phyloP scores from a whole-genome alignment of 1,284 basidiomycete species.

The Megacollybia platyphylla region DNA sequence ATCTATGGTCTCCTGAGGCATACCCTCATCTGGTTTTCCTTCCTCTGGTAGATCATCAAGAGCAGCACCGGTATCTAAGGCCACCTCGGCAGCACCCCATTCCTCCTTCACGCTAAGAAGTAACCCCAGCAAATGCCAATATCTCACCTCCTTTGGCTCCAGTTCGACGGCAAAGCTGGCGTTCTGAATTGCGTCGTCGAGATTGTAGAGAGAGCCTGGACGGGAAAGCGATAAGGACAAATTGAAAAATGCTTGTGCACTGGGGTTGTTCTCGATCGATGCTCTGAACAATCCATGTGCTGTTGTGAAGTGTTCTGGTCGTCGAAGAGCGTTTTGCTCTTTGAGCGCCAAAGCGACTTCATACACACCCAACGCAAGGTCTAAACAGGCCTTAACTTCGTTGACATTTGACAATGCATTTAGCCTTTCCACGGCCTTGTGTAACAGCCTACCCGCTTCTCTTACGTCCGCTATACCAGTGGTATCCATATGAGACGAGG shows the following conservation, averaged over 20 bases:
- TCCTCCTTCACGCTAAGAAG: conserved; percentile 72
- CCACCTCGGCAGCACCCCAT: conserved; percentile 68
- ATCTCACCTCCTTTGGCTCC: conserved; percentile 59
- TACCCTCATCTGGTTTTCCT: neutral
- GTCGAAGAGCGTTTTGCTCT: conserved; percentile 54
- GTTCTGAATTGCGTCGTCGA: conserved; percentile 54
- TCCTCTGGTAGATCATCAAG: conserved; percentile 26
- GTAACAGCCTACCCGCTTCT: conserved; percentile 45
- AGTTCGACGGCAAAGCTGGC: conserved; percentile 72
- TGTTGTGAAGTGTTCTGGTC: conserved; percentile 43
- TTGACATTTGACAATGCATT: conserved; percentile 20
- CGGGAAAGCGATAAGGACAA: conserved; percentile 69
- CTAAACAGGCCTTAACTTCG: conserved; percentile 27
- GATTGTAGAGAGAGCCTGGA: conserved; percentile 48
- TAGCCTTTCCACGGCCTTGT: conserved; percentile 41
- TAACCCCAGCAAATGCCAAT: conserved; percentile 89
- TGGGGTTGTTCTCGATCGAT: conserved; percentile 43
- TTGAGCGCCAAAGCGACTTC: conserved; percentile 44
- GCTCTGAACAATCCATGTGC: conserved; percentile 46
- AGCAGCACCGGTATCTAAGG: conserved; percentile 61
- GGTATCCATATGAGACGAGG: conserved; percentile 8
- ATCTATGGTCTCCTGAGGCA: conserved; percentile 2
- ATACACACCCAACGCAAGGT: conserved; percentile 59
- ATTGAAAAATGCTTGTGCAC: conserved; percentile 64
- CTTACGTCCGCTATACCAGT: conserved; percentile 37